These are phyloP conservation scores for Tuctoria greenei DNA, from an alignment of 176 grass and related monocot genomes.

Conservation along the genomic window DNA sequence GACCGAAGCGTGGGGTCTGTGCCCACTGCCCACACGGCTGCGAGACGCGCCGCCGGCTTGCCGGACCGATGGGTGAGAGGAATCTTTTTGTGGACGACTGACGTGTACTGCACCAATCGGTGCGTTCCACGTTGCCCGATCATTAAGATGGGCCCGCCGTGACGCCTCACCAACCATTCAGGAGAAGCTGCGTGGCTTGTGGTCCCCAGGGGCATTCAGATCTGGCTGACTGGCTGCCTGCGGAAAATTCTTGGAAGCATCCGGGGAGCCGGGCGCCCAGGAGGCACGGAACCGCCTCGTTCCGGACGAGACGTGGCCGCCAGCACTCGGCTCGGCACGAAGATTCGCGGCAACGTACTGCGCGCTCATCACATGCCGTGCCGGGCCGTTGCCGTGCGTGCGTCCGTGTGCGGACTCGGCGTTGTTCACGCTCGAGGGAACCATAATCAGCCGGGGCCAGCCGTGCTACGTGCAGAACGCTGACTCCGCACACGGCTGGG, in stretches of 20 bases:
- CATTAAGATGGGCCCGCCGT: neutral
- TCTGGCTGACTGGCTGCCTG: neutral
- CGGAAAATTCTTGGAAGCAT: conserved; percentile 16
- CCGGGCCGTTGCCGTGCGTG: neutral
- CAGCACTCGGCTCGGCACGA: neutral
- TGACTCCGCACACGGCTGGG: neutral
- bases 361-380: neutral
- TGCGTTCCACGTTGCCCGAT: neutral
- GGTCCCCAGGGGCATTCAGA: too few species aligned
- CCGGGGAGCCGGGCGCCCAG: neutral
- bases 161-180: neutral
- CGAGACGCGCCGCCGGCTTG: too few species aligned
- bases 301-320: neutral
- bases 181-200: neutral
- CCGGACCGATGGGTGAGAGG: conserved; percentile 18
- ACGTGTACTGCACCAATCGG: neutral
- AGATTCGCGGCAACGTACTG: neutral
- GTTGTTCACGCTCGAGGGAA: neutral
- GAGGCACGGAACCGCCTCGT: neutral
- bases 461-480: conserved; percentile 23
- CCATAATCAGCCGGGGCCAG: neutral
- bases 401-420: conserved; percentile 9
- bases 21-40: neutral
- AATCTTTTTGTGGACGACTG: neutral
- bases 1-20: neutral